Evolutionary conservation across 495 filamentous ascomycete genomes (phyloP).

Genomic region (Apiosordaria backusii): DNA sequence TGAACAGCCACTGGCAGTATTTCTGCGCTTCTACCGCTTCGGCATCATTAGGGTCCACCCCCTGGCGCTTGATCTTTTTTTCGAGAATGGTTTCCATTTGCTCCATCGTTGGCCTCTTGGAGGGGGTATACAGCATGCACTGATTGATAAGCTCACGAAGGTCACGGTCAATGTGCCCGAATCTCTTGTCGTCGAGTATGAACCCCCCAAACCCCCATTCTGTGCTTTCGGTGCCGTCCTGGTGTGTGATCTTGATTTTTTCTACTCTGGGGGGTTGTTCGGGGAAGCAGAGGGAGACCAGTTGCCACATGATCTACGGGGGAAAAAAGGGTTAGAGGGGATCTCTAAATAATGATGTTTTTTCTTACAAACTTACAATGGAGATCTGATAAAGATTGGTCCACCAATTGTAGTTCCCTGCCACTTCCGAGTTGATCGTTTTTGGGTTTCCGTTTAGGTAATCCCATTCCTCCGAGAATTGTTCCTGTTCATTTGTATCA

Average conservation of each 20-base stretch:
- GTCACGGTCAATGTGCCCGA: slow-evolving; percentile 10
- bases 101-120: slow-evolving; percentile 2
- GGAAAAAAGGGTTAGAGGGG: too few species aligned
- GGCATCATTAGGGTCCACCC: background rate
- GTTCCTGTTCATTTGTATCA: slow-evolving; percentile 4
- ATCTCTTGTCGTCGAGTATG: background rate
- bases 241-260: background rate
- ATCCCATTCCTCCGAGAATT: slow-evolving; percentile 22
- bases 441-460: slow-evolving; percentile 3
- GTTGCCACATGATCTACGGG: slow-evolving; percentile 3
- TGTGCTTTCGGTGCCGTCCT: background rate
- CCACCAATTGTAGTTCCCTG: slow-evolving; percentile 17
- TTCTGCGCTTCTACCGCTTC: background rate
- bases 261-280: background rate
- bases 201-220: slow-evolving; percentile 10
- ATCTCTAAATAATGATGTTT: background rate
- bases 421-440: background rate
- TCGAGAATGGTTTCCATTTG: background rate
- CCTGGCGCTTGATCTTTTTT: background rate
- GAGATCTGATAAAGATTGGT: slow-evolving; percentile 18
- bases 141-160: slow-evolving; percentile 5
- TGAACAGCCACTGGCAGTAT: background rate
- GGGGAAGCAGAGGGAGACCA: slow-evolving; percentile 9
- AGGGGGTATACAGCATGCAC: slow-evolving; percentile 6
- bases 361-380: background rate